Evolutionary conservation across 441 rosid genomes (phyloP).

Genomic region (Pelargonium citronellum): DNA sequence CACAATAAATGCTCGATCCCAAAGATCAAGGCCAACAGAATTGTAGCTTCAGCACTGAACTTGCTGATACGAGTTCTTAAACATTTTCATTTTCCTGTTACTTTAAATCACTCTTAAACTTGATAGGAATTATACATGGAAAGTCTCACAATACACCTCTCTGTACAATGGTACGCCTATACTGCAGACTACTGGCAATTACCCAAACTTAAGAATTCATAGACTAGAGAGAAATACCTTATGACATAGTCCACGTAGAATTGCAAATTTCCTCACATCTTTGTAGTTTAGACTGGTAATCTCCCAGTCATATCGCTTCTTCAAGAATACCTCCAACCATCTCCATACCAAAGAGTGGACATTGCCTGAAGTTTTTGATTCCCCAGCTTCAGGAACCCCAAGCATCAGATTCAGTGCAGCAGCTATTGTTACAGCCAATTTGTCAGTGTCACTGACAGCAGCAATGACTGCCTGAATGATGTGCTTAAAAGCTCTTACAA

Average conservation of each 20-base stretch:
- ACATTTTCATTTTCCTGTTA: not conserved
- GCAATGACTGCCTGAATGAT: conserved; percentile 69
- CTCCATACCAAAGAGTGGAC: conserved; percentile 30
- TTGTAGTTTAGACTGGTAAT: conserved; percentile 50
- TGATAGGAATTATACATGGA: not conserved
- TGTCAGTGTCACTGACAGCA: conserved; percentile 45
- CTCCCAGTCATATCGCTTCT: conserved; percentile 58
- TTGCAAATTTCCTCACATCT: conserved; percentile 61
- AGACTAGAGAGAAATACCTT: conserved; percentile 35
- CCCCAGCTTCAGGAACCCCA: conserved; percentile 57
- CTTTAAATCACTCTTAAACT: not conserved
- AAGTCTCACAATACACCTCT: not conserved
- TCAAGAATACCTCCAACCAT: conserved; percentile 65
- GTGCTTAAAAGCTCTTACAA: conserved; percentile 75
- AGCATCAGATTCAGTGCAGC: conserved; percentile 60
- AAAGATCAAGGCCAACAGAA: not conserved
- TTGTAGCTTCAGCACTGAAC: not conserved
- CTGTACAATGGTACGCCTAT: not conserved
- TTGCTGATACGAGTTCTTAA: not conserved
- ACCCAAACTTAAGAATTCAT: not conserved
- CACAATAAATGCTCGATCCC: not conserved
- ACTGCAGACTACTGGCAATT: not conserved
- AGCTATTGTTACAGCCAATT: conserved; percentile 58
- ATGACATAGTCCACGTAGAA: conserved; percentile 69
- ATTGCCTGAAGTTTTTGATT: conserved; percentile 29